Base-by-base conservation (phyloP, 1,284 basidiomycete species). In the Apiotrichum domesticum region DNA sequence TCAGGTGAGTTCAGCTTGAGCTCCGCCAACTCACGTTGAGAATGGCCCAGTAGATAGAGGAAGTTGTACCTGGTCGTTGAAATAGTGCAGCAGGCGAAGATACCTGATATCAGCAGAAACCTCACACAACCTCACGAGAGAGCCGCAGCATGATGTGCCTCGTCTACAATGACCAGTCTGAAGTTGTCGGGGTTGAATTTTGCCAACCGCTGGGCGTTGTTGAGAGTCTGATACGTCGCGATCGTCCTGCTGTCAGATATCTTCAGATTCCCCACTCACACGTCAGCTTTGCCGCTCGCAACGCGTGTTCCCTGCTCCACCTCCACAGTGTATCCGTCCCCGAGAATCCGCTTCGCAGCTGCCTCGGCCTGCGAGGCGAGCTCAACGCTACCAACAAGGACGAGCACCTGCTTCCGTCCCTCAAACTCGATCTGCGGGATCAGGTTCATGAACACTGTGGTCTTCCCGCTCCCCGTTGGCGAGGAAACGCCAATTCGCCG, bases 91-190 rank as follows among this genome's bases (percentile, higher is more conserved):
- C 9, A 73, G 57, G 0, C 70, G 64, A 11, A 73, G 61, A 40
- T 73, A 74, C 2, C 71, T 71, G 29, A 8, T 37, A 9, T 21
- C 21, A 21, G 21, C 21, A 21, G 21, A 21, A 21, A 21, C 21
- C 21, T 21, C n/a, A 21, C 3, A 73, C 21, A 21, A 21, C 21
- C 86, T 59, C 75, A 91, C 86, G 91, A 92, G 32, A 86, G 84
- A 3, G 93, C 88, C 32, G 90, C 92, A 33, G 94, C 88, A 75
- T 98, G 95, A 70, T 98, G 95, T 0, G 95, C 94, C 75, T 96
- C 92, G 67, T 95, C 92, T 6, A 96, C 82, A 51, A 98, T 86
- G 54, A 98, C 80, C 8, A 87, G 88, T 71, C 92, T 95, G 67
- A 90, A 80, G 34, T 65, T 67, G 8, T 72, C 68, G 1, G 90